A percentile compares a stretch with the other conserved stretches of the same genome.
Evolutionary conservation across 352 stramenopile species (phyloP).

Genomic region (Globisporangium heterothallicum): DNA sequence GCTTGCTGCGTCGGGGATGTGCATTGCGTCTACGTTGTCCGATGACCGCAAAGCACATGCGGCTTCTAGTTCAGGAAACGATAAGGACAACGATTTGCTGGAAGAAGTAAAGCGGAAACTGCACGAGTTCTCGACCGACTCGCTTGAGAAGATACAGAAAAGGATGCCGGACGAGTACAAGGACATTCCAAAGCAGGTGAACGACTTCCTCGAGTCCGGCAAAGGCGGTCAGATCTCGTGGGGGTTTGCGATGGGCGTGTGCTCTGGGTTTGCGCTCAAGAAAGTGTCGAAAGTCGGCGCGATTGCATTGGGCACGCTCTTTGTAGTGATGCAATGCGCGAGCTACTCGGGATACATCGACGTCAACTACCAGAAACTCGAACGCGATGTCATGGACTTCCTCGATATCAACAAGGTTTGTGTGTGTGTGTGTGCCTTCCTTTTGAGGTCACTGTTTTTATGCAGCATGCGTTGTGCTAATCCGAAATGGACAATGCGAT

Average conservation of each 20-base stretch:
- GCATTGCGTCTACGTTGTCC: slow-evolving; percentile 13
- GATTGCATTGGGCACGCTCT: slow-evolving; percentile 76
- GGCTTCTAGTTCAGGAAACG: slow-evolving; percentile 12
- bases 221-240: slow-evolving; percentile 82
- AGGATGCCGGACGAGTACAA: slow-evolving; percentile 34
- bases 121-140: slow-evolving; percentile 30
- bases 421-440: not conserved
- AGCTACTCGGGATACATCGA: slow-evolving; percentile 89
- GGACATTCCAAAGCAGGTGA: slow-evolving; percentile 44
- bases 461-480: not conserved
- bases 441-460: not conserved
- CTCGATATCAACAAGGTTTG: slow-evolving; percentile 79
- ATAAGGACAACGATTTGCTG: slow-evolving; percentile 32
- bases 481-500: not conserved
- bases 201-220: slow-evolving; percentile 59
- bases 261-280: slow-evolving; percentile 86
- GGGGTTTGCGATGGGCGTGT: slow-evolving; percentile 88
- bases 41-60: slow-evolving; percentile 19
- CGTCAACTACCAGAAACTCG: slow-evolving; percentile 90
- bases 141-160: slow-evolving; percentile 28
- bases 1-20: slow-evolving; percentile 23
- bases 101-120: slow-evolving; percentile 63
- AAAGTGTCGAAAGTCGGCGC: slow-evolving; percentile 89
- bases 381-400: slow-evolving; percentile 61
- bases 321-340: slow-evolving; percentile 85